Percentiles rank a stretch among this genome's conserved stretches.
These are phyloP conservation scores for Annulohypoxylon moriforme DNA, from an alignment of 495 filamentous ascomycete genomes.

Conservation along the genomic window DNA sequence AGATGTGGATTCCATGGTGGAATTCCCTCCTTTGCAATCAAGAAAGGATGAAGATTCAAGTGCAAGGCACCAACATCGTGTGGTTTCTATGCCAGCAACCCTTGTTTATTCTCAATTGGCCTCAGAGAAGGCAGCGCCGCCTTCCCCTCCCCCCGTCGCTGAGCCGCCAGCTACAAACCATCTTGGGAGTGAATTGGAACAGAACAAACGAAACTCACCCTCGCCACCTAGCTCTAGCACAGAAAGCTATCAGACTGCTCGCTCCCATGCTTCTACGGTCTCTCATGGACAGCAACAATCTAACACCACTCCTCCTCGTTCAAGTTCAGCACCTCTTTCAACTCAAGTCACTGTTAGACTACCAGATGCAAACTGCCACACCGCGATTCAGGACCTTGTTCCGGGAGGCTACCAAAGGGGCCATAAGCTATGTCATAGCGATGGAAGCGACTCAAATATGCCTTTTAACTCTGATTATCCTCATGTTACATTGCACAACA, in stretches of 20 bases:
- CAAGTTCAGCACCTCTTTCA: not conserved
- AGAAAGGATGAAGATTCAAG: not conserved
- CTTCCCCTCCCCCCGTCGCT: not conserved
- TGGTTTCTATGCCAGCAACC: not conserved
- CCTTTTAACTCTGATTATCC: constrained; percentile 6
- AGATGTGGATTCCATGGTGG: not conserved
- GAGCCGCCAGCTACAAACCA: not conserved
- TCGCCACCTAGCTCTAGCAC: constrained; percentile 1
- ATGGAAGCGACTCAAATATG: constrained; percentile 3
- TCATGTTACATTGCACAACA: not conserved
- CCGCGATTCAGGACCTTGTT: not conserved
- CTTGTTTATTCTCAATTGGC: not conserved
- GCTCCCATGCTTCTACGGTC: not conserved
- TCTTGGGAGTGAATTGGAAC: not conserved
- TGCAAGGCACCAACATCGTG: not conserved
- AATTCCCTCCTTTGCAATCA: not conserved
- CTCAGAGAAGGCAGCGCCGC: not conserved
- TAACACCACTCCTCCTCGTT: not conserved
- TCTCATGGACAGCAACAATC: not conserved
- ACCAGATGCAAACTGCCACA: not conserved
- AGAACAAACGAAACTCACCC: not conserved
- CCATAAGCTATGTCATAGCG: not conserved
- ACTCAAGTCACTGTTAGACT: not conserved
- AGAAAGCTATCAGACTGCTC: not conserved
- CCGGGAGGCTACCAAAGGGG: not conserved